These are phyloP conservation scores for Cryptosporidium parvum DNA, from an alignment of 169 alveolate genomes.

Conservation along the genomic window DNA sequence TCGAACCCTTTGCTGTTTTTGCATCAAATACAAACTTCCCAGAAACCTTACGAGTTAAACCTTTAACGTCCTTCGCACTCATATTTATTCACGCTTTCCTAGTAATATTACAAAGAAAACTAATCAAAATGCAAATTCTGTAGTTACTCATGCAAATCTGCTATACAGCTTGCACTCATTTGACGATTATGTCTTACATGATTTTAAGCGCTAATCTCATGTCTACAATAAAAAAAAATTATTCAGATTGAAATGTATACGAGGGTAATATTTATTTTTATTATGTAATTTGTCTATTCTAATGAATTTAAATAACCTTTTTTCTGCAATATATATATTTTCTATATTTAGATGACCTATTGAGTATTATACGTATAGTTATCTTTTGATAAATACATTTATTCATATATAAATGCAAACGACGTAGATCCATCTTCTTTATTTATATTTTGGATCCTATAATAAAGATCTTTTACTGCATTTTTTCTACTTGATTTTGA, in stretches of 20 bases:
- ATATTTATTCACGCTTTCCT: constrained; percentile 41
- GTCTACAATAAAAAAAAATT: constrained; percentile 40
- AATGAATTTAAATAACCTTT: background rate
- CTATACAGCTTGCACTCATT: constrained; percentile 52
- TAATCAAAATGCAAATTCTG: constrained; percentile 27
- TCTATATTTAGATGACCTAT: background rate
- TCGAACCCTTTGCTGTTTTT: constrained; percentile 86
- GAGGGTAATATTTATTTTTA: background rate
- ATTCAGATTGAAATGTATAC: background rate
- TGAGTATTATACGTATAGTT: constrained; percentile 1
- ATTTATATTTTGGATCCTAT: constrained; percentile 13
- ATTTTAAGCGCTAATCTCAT: constrained; percentile 64
- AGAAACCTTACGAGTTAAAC: constrained; percentile 71
- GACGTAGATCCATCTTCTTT: constrained; percentile 37
- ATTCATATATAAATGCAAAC: constrained; percentile 19
- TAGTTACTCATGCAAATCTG: constrained; percentile 55
- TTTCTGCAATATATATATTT: background rate
- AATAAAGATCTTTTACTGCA: constrained; percentile 15
- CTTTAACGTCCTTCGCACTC: constrained; percentile 76
- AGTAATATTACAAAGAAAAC: constrained; percentile 21
- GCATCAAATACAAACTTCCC: constrained; percentile 73
- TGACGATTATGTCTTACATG: constrained; percentile 72
- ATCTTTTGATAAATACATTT: background rate
- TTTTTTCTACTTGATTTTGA: constrained; percentile 27
- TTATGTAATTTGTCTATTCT: constrained; percentile 17